These are phyloP conservation scores for Trametopsis cervina DNA, from an alignment of 768 basidiomycete genomes.

Conservation along the genomic window DNA sequence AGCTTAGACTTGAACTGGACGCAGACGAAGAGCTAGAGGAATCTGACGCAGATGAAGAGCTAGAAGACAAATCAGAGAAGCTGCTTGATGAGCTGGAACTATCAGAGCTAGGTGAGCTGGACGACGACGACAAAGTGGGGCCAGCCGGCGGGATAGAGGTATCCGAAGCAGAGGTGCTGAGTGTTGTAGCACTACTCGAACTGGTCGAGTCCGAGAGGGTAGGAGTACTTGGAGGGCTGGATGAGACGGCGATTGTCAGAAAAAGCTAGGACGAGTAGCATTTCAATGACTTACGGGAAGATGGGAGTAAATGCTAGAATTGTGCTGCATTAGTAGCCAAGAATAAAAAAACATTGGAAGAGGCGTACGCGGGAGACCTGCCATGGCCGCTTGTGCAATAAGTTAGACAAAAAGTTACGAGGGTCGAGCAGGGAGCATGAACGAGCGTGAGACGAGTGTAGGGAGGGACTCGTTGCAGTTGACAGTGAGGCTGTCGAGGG, in stretches of 20 bases:
- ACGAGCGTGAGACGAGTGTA: not conserved
- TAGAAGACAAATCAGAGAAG: not conserved
- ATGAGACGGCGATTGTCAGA: not conserved
- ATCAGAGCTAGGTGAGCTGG: too few species aligned
- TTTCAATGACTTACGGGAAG: too few species aligned
- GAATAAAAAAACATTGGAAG: not conserved
- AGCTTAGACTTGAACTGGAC: conserved; percentile 1
- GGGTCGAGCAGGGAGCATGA: not conserved
- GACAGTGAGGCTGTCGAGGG: too few species aligned
- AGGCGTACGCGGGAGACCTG: not conserved
- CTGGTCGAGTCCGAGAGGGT: not conserved
- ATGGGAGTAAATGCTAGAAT: not conserved
- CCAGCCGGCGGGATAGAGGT: not conserved
- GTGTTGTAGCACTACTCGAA: not conserved
- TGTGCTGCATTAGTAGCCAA: not conserved
- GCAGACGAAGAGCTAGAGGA: not conserved
- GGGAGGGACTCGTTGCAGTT: not conserved
- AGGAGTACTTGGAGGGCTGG: not conserved
- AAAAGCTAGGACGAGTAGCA: not conserved
- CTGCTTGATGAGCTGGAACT: too few species aligned
- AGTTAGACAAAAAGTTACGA: not conserved
- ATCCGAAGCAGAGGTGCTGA: not conserved
- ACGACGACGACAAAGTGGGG: not conserved
- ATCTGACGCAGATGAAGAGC: conserved; percentile 1
- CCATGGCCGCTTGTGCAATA: not conserved